A percentile compares a stretch with the other conserved stretches of the same genome.
Conservation (phyloP, 75 land plant species). For the Picea sitchensis region DNA sequence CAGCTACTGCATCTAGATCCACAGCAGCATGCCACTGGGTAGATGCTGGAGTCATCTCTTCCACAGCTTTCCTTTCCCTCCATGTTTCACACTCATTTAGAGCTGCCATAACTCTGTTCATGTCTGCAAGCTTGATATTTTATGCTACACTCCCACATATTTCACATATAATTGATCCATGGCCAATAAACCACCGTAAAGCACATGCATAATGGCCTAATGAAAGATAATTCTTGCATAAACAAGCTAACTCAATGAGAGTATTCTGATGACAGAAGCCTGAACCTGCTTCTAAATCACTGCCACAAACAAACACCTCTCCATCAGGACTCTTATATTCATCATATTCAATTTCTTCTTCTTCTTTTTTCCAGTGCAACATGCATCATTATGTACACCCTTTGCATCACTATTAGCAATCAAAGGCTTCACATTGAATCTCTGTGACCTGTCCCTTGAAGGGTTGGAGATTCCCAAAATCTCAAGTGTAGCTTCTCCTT, state of each 20-base stretch:
- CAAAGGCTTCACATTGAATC: not conserved
- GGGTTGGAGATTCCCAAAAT: constrained; percentile 54
- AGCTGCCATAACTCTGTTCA: constrained; percentile 55
- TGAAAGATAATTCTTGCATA: constrained; percentile 71
- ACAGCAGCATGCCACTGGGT: constrained; percentile 28
- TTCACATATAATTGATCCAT: constrained; percentile 42
- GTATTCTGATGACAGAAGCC: constrained; percentile 21
- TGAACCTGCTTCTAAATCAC: constrained; percentile 52
- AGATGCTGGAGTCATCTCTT: constrained; percentile 30
- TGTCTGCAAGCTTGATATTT: constrained; percentile 44
- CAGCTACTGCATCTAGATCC: constrained; percentile 73
- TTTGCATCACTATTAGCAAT: too few relatives aligned
- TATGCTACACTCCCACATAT: constrained; percentile 57
- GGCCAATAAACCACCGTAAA: constrained; percentile 50
- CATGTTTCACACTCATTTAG: constrained; percentile 57
- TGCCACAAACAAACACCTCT: constrained; percentile 52
- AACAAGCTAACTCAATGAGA: constrained; percentile 66
- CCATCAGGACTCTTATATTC: constrained; percentile 60
- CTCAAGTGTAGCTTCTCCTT: constrained; percentile 52
- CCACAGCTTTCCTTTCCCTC: constrained; percentile 48
- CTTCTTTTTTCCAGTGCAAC: not conserved
- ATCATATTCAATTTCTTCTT: constrained; percentile 16
- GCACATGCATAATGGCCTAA: constrained; percentile 74
- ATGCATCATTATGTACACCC: too few relatives aligned
- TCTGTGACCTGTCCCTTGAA: constrained; percentile 3